Base-by-base conservation (phyloP, 73 alveolate species). In the Paramecium tetraurelia region DNA sequence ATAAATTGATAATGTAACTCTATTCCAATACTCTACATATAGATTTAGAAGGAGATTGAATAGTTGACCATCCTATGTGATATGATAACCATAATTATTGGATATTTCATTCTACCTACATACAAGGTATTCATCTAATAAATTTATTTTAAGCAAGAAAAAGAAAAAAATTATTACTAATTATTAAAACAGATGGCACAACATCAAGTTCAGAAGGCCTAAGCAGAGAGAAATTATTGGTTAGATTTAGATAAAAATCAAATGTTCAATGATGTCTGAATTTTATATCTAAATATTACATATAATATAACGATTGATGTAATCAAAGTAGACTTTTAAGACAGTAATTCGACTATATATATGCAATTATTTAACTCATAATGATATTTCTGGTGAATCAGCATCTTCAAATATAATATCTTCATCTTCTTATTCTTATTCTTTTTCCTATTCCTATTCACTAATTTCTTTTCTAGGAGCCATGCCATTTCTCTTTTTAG, bases 61-160 rank as follows among this genome's bases (percentile, higher is more conserved):
- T 20, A 83, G 46, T 58, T 44, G 27, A 71, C 83, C 5, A 68
- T 44, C 16, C 33, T 89, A 29, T 89, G 87, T 46, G 94, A 89
- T 70, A 70, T 89, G 29, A 89, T 89, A 20, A 89, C 94, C 9
- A 59, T 89, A 5, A 83, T 89, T 2, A 58, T 89, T 5, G 94
- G 92, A 41, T 89, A 89, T 31, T 70, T 43, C 22, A 85, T 58
- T 44, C 24, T 89, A 44, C 92, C 86, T 12, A 70, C 38, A 70
- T 89, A 58, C 29, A 89, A 89, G 53, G 94, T 89, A 89, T 12
- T 4, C 1, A 36, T 29, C 12, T 85, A 35, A 1, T 21, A 16
- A 8, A 22, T 31, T 84, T 14, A 14, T 35, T 35, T 43, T 53
- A 16, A 85, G 85, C 2, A 10, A 41, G 86, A 53, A 21, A 85